A percentile compares a stretch with the other conserved stretches of the same genome.
phyloP scores from a whole-genome alignment of 495 filamentous ascomycete genomes.

The Tuber borchii region DNA sequence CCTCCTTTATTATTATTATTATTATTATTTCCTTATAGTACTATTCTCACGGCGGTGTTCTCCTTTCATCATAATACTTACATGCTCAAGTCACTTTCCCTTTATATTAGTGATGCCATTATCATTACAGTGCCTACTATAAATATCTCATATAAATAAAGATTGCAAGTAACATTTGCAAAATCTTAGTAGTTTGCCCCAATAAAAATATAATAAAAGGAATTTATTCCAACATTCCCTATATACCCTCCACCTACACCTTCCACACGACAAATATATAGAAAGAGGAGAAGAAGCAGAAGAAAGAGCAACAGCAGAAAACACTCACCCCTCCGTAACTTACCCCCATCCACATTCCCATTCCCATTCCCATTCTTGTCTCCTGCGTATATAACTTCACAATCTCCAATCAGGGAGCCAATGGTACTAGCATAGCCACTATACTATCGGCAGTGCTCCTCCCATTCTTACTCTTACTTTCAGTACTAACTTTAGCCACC shows the following conservation, averaged over 20 bases:
- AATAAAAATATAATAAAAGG: neutral
- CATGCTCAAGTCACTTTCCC: neutral
- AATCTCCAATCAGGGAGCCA: constrained; percentile 21
- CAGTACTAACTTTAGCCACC: neutral
- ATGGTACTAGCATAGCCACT: constrained; percentile 28
- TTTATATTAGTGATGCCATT: neutral
- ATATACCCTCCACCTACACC: neutral
- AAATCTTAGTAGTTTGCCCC: neutral
- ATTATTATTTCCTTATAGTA: neutral
- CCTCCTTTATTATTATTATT: neutral
- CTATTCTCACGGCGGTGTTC: neutral
- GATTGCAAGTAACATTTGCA: neutral
- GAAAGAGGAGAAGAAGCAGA: neutral
- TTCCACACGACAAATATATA: neutral
- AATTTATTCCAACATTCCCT: no score
- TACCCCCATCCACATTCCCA: no score
- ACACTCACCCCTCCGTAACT: constrained; percentile 9
- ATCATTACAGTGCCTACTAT: neutral
- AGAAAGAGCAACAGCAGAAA: neutral
- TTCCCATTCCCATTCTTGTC: constrained; percentile 5
- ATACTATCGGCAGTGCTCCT: constrained; percentile 19
- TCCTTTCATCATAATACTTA: neutral
- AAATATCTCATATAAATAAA: neutral
- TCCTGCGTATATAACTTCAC: constrained; percentile 5
- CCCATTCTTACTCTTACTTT: neutral